Evolutionary conservation across 306 rosid species (phyloP).

Genomic region (Rosa lucieae): DNA sequence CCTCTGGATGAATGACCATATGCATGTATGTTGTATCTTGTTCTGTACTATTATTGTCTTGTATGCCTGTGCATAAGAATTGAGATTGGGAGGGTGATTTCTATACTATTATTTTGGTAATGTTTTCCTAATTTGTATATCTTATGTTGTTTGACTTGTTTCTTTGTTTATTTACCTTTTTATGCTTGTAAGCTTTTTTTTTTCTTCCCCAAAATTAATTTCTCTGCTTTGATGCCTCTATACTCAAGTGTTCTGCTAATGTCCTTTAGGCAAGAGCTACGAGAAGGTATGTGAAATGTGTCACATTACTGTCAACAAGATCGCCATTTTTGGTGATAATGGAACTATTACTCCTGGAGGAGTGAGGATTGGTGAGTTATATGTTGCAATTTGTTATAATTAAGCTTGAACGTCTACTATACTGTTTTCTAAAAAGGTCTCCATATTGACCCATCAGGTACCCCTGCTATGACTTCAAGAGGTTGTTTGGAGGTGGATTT

Average conservation of each 20-base stretch:
- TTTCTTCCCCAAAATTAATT: too few species aligned
- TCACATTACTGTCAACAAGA: constrained; percentile 86
- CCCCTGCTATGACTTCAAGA: constrained; percentile 97
- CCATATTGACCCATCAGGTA: constrained; percentile 50
- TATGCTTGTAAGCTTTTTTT: too few species aligned
- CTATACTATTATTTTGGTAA: background rate
- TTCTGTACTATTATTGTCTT: too few species aligned
- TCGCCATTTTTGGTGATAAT: constrained; percentile 77
- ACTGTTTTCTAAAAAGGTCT: constrained; percentile 1
- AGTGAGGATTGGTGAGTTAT: constrained; percentile 77
- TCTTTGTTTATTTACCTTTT: too few species aligned
- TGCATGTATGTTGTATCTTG: too few species aligned
- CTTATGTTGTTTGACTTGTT: too few species aligned
- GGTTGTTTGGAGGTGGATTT: constrained; percentile 93
- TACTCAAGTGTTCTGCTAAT: background rate
- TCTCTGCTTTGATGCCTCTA: too few species aligned
- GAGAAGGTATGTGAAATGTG: constrained; percentile 90
- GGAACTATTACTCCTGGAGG: constrained; percentile 84
- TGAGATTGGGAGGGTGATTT: too few species aligned
- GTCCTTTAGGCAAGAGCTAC: constrained; percentile 63
- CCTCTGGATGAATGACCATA: too few species aligned
- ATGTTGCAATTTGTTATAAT: background rate
- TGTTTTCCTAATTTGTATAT: background rate
- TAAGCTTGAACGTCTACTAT: constrained; percentile 8
- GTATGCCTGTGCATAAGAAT: too few species aligned